Percentiles rank a stretch among this genome's conserved stretches.
phyloP scores from a whole-genome alignment of 306 rosid species.

The Oxytropis ochrocephala region DNA sequence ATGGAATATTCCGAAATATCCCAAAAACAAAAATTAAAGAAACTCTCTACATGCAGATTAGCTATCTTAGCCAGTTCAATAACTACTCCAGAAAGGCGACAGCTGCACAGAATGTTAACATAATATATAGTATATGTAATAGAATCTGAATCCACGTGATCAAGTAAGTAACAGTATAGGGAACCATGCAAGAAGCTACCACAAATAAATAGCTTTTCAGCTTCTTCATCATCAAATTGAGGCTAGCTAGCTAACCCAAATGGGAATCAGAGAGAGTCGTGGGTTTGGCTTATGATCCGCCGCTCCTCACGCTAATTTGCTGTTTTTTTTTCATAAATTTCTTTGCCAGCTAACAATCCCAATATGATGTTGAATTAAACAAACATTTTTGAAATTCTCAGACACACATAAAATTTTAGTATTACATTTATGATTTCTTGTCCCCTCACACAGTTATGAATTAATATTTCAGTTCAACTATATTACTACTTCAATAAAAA shows the following conservation, averaged over 20 bases:
- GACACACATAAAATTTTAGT: background rate
- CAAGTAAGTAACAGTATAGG: background rate
- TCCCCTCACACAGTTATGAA: conserved; percentile 10
- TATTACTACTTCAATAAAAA: conserved; percentile 7
- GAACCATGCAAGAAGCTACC: conserved; percentile 44
- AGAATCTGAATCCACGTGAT: conserved; percentile 44
- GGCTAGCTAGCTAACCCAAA: background rate
- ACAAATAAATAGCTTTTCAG: background rate
- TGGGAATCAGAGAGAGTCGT: conserved; percentile 67
- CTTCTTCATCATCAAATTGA: conserved; percentile 26
- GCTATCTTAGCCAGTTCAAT: conserved; percentile 12
- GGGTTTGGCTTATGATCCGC: conserved; percentile 65
- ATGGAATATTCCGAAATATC: too few species aligned
- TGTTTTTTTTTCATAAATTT: background rate
- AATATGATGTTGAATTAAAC: conserved; percentile 14
- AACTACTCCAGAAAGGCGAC: conserved; percentile 20
- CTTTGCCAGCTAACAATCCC: conserved; percentile 72
- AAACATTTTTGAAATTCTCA: background rate
- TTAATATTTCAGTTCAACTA: conserved; percentile 2
- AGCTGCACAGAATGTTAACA: conserved; percentile 33
- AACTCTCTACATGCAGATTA: background rate
- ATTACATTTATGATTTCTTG: conserved; percentile 20
- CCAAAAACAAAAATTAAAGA: background rate
- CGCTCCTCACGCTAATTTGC: conserved; percentile 49
- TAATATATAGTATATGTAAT: background rate